Evolutionary conservation across 73 alveolate genomes (phyloP).

Genomic region (Tetrahymena borealis): DNA sequence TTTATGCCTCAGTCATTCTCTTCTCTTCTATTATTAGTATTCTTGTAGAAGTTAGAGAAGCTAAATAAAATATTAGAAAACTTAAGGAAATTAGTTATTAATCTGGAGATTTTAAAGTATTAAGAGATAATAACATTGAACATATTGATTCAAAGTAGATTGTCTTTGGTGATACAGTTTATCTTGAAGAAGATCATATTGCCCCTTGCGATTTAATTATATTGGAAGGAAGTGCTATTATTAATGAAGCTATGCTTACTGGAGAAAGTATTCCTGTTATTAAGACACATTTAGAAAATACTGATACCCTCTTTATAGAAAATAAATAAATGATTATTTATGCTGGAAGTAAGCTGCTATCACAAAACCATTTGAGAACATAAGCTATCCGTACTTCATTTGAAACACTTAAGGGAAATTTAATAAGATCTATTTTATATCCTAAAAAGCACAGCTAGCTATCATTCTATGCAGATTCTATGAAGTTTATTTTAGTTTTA

Average conservation of each 20-base stretch:
- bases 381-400: conserved; percentile 61
- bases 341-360: neutral
- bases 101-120: conserved; percentile 9
- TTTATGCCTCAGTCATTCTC: conserved; percentile 39
- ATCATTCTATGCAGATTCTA: conserved; percentile 47
- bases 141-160: conserved; percentile 36
- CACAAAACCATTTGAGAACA: conserved; percentile 18
- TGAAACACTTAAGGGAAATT: conserved; percentile 58
- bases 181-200: conserved; percentile 46
- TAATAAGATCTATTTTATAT: conserved; percentile 63
- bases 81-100: conserved; percentile 4
- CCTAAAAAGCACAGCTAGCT: conserved; percentile 46
- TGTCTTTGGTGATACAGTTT: conserved; percentile 80
- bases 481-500: conserved; percentile 29
- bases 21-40: conserved; percentile 23
- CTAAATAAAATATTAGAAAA: conserved; percentile 9
- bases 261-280: conserved; percentile 89
- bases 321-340: neutral
- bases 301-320: conserved; percentile 40
- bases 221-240: conserved; percentile 72
- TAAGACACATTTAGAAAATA: conserved; percentile 52
- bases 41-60: conserved; percentile 9
- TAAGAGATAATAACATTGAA: conserved; percentile 2
- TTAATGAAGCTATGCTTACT: conserved; percentile 92
- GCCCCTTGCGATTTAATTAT: conserved; percentile 87